These are phyloP conservation scores for Colletotrichum chrysophilum DNA, from an alignment of 2,329 filamentous ascomycete species.

Conservation along the genomic window DNA sequence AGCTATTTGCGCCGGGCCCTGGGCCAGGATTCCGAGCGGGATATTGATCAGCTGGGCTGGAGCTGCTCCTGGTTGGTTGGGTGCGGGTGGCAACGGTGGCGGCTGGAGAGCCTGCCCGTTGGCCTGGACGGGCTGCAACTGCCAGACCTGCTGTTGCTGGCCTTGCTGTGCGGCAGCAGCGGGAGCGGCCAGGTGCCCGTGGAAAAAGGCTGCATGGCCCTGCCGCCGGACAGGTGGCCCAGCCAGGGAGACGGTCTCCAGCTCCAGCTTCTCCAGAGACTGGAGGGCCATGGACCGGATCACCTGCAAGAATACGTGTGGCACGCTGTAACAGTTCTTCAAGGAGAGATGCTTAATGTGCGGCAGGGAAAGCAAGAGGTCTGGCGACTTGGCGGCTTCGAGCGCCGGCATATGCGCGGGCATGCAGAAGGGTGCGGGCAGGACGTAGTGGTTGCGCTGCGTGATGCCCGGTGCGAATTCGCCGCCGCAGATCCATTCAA, in stretches of 20 bases:
- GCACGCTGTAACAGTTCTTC: slow-evolving; percentile 73
- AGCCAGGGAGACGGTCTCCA: slow-evolving; percentile 71
- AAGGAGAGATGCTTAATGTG: slow-evolving; percentile 64
- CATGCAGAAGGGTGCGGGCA: slow-evolving; percentile 61
- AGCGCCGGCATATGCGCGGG: slow-evolving; percentile 32
- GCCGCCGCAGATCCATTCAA: slow-evolving; percentile 72
- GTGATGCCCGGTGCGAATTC: slow-evolving; percentile 68
- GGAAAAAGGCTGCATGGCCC: slow-evolving; percentile 1
- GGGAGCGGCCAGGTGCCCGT: slow-evolving; percentile 22
- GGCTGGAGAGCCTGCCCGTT: not conserved
- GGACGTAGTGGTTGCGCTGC: slow-evolving; percentile 65
- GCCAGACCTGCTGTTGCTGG: not conserved
- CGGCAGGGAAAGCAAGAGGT: slow-evolving; percentile 56
- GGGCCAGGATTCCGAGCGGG: not conserved
- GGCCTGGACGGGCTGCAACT: not conserved
- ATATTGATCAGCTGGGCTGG: not conserved
- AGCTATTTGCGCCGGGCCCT: not conserved
- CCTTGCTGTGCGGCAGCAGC: not conserved
- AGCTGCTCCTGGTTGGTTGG: not conserved
- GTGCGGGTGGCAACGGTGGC: slow-evolving; percentile 5
- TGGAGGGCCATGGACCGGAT: slow-evolving; percentile 51
- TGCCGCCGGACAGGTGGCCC: slow-evolving; percentile 39
- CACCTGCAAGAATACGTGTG: slow-evolving; percentile 59
- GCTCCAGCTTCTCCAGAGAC: slow-evolving; percentile 56
- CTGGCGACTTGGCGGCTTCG: slow-evolving; percentile 34